Conservation (phyloP, 495 filamentous ascomycete genomes). For the Amorphotheca resinae region DNA sequence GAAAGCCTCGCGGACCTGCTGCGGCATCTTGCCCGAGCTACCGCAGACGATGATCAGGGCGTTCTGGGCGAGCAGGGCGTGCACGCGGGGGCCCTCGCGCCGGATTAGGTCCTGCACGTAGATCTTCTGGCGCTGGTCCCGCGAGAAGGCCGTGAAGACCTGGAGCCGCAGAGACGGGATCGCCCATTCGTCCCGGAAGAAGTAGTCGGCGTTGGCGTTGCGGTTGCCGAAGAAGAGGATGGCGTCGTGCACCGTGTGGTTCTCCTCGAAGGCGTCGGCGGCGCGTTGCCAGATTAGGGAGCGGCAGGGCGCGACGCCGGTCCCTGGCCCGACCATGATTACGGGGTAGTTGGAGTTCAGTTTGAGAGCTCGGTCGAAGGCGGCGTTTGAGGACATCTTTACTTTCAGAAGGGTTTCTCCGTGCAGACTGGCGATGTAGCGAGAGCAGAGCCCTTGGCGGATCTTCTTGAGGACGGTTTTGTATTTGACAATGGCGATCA, state of each 20-base stretch:
- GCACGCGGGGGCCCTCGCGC: conserved; percentile 44
- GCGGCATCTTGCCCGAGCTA: conserved; percentile 74
- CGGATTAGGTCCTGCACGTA: conserved; percentile 86
- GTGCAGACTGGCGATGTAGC: conserved; percentile 58
- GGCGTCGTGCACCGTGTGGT: neutral
- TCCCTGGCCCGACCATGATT: conserved; percentile 78
- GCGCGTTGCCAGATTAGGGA: conserved; percentile 61
- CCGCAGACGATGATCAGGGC: conserved; percentile 73
- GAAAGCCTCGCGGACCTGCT: conserved; percentile 71
- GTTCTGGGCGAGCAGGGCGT: conserved; percentile 37
- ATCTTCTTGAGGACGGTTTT: conserved; percentile 76
- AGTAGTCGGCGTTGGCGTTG: conserved; percentile 60
- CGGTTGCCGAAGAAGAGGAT: conserved; percentile 62
- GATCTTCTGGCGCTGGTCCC: conserved; percentile 58
- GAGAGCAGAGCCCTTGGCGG: conserved; percentile 79
- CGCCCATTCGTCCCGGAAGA: conserved; percentile 67
- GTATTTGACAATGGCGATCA: conserved; percentile 89
- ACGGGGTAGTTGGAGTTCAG: conserved; percentile 31
- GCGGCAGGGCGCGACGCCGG: conserved; percentile 80
- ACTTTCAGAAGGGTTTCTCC: conserved; percentile 46
- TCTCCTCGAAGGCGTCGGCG: conserved; percentile 19
- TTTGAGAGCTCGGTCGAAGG: conserved; percentile 2
- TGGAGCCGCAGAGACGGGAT: conserved; percentile 23
- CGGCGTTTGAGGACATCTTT: conserved; percentile 23
- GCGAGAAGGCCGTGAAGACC: conserved; percentile 73